A percentile compares a stretch with the other conserved stretches of the same genome.
Conservation (phyloP, 2,329 filamentous ascomycete species). For the Fusarium tuaranense region DNA sequence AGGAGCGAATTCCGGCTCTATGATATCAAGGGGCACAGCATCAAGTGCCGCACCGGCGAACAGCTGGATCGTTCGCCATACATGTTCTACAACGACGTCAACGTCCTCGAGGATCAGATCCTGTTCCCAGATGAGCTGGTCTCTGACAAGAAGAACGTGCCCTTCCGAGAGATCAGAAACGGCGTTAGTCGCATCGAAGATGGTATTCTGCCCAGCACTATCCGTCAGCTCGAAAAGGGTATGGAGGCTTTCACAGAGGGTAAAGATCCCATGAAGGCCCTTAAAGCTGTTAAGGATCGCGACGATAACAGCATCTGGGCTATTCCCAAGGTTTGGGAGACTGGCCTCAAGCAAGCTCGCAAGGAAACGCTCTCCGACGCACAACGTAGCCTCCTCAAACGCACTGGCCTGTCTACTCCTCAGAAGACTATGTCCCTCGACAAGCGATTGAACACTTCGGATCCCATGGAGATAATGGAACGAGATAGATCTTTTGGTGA, state of each 20-base stretch:
- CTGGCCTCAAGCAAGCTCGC: conserved; percentile 28
- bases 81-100: conserved; percentile 44
- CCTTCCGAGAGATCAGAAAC: conserved; percentile 41
- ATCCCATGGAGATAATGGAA: conserved; percentile 42
- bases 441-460: conserved; percentile 10
- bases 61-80: conserved; percentile 25
- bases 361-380: not conserved
- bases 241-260: conserved; percentile 24
- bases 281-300: conserved; percentile 2
- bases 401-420: conserved; percentile 2
- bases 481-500: conserved; percentile 39
- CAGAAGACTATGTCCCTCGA: conserved; percentile 13
- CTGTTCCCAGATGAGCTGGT: conserved; percentile 42
- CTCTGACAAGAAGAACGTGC: conserved; percentile 20
- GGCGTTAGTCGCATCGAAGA: conserved; percentile 35
- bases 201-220: conserved; percentile 18
- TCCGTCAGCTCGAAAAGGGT: conserved; percentile 17
- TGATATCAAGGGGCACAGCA: not conserved
- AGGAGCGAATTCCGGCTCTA: conserved; percentile 29
- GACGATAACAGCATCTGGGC: conserved; percentile 36
- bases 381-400: conserved; percentile 20
- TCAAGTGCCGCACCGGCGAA: conserved; percentile 7
- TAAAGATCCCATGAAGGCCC: conserved; percentile 17
- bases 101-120: conserved; percentile 39
- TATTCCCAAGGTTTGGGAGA: conserved; percentile 39